Conservation (phyloP, 768 basidiomycete genomes). For the Zangia roseola region DNA sequence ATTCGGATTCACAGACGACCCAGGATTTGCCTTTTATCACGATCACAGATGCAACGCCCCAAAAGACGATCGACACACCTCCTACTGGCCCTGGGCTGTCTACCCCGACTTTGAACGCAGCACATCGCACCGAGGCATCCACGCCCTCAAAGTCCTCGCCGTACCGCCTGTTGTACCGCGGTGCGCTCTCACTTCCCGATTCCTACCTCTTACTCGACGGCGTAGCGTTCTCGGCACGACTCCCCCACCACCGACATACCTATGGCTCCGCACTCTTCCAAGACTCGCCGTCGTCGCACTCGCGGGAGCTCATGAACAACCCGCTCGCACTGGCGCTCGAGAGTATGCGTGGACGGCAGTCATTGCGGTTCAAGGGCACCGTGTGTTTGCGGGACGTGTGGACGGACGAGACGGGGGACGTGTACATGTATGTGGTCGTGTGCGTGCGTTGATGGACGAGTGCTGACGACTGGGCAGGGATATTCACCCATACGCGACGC, state of each 20-base stretch:
- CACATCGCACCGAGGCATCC: too few relatives aligned
- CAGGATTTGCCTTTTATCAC: conserved; percentile 4
- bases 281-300: conserved; percentile 23
- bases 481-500: conserved; percentile 61
- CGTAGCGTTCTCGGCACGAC: conserved; percentile 59
- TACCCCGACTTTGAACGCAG: conserved; percentile 3
- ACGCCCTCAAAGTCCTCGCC: not conserved
- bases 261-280: conserved; percentile 4
- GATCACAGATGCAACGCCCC: conserved; percentile 23
- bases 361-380: conserved; percentile 56
- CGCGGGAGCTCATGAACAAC: conserved; percentile 54
- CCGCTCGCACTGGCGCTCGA: conserved; percentile 71
- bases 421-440: conserved; percentile 41
- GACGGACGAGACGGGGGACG: conserved; percentile 56
- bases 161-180: conserved; percentile 69
- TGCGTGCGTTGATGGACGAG: not conserved
- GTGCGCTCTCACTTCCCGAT: conserved; percentile 70
- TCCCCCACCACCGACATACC: conserved; percentile 26
- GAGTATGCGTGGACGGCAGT: conserved; percentile 75
- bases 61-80: conserved; percentile 1
- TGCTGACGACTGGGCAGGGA: conserved; percentile 43
- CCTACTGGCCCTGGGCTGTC: not conserved
- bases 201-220: conserved; percentile 73
- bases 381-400: conserved; percentile 54
- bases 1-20: too few relatives aligned